phyloP scores from a whole-genome alignment of 257 asterid species.

The Leonotis leonurus region DNA sequence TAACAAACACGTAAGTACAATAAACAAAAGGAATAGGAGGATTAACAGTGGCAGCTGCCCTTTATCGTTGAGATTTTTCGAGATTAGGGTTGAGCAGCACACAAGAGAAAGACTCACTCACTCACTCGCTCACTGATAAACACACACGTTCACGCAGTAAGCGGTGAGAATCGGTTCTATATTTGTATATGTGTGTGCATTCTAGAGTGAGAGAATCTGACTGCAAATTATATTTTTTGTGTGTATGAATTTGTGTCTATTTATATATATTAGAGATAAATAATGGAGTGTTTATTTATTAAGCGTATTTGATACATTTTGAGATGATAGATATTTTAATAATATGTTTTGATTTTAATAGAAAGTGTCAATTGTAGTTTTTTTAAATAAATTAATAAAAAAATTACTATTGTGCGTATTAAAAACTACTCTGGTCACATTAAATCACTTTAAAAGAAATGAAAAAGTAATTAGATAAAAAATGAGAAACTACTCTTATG shows the following conservation, averaged over 20 bases:
- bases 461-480: too few species aligned
- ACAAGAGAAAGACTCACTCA: slow-evolving; percentile 15
- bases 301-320: too few species aligned
- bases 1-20: slow-evolving; percentile 10
- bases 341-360: too few species aligned
- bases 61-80: background rate
- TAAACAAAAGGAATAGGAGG: background rate
- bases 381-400: too few species aligned
- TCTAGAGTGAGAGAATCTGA: background rate
- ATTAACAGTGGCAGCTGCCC: background rate
- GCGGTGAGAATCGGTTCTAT: slow-evolving; percentile 20
- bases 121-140: slow-evolving; percentile 26
- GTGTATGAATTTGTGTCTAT: background rate
- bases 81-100: slow-evolving; percentile 37
- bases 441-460: too few species aligned
- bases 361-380: too few species aligned
- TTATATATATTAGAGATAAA: background rate
- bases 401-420: too few species aligned
- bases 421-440: too few species aligned
- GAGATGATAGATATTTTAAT: too few species aligned
- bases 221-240: background rate
- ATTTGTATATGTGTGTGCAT: slow-evolving; percentile 15
- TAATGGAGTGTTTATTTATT: background rate
- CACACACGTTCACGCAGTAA: slow-evolving; percentile 18
- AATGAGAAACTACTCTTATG: too few species aligned